Evolutionary conservation across 2,329 filamentous ascomycete species (phyloP).

Genomic region (Colletotrichum gloeosporioides): DNA sequence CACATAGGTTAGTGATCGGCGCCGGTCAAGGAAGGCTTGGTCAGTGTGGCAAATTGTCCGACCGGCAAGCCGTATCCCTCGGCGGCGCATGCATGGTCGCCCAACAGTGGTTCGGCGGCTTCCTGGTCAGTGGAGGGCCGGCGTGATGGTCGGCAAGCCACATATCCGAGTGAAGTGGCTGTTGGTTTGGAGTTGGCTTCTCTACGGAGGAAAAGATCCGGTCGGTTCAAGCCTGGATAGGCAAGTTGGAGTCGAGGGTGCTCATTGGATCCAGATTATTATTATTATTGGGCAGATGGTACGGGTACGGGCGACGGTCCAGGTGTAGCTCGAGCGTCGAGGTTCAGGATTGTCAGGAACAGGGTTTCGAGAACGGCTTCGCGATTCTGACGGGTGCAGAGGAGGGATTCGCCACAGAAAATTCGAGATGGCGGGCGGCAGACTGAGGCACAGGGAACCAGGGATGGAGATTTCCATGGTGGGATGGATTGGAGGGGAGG

Average conservation of each 20-base stretch:
- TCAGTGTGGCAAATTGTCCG: slow-evolving; percentile 5
- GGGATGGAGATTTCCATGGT: not conserved
- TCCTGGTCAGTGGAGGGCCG: not conserved
- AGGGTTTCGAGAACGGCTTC: not conserved
- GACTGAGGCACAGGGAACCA: too few relatives aligned
- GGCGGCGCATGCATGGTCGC: not conserved
- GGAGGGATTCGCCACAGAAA: not conserved
- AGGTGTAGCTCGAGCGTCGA: not conserved
- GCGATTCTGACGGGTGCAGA: not conserved
- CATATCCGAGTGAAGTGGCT: not conserved
- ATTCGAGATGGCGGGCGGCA: not conserved
- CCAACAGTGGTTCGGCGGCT: not conserved
- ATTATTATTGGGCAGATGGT: not conserved
- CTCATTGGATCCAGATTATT: not conserved
- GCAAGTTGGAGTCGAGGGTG: not conserved
- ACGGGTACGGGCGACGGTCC: not conserved
- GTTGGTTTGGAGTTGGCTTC: not conserved
- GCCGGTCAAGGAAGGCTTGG: not conserved
- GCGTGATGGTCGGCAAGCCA: not conserved
- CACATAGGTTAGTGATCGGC: slow-evolving; percentile 13
- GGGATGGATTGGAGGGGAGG: not conserved
- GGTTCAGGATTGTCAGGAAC: not conserved
- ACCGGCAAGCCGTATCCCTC: not conserved
- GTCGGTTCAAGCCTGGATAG: not conserved
- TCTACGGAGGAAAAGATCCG: slow-evolving; percentile 12